Evolutionary conservation across 2,329 filamentous ascomycete species (phyloP), one percentile per base, ranked within the genome.

Genomic region (Epichloe gansuensis): DNA sequence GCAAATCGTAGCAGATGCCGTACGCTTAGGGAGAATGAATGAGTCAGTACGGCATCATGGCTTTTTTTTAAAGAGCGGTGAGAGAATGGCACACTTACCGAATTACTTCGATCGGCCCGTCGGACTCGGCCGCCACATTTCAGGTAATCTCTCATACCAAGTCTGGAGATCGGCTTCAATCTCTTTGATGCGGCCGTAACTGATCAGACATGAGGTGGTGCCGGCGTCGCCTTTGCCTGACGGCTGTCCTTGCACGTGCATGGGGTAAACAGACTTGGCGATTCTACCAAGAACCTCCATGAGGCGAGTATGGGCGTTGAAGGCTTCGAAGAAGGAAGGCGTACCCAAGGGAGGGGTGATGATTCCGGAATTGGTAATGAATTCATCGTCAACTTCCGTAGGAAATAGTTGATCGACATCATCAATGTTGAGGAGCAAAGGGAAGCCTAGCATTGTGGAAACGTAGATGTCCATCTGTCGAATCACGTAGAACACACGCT

Each of bases 1-100:
- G 83, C 80, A 67, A 93, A 84, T 38, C 87, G 78, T 21, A 93
- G 72, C 25, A 91, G 72, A 57, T 90, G 88, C 55, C 88, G 86
- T n/a, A 82, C 75, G 9, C 77, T 80, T 50, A 46, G 21, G n/a
- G 17, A 21, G 35, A 50, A n/a, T 13, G n/a, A 8, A 21, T 23
- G 25, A 47, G 31, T 50, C 2, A 46, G 28, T 17, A 52, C 34
- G 21, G 6, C 8, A 9, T 21, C 23, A 48, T 38, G n/a, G 12
- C 34, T 34, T 13, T 9, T 15, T 9, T 13, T n/a, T 9, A 12
- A 17, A n/a, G 4, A 35, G n/a, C 23, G 23, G 46, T 2, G 31
- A 31, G 39, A 8, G 43, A n/a, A 35, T 31, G 42, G 15, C 12
- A 15, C 2, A 67, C 79, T 72, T 77, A 88, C 88, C 88, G 78